Percentiles rank a stretch among this genome's conserved stretches.
Evolutionary conservation across 106 monocot species (phyloP).

Genomic region (Platanthera guangdongensis): DNA sequence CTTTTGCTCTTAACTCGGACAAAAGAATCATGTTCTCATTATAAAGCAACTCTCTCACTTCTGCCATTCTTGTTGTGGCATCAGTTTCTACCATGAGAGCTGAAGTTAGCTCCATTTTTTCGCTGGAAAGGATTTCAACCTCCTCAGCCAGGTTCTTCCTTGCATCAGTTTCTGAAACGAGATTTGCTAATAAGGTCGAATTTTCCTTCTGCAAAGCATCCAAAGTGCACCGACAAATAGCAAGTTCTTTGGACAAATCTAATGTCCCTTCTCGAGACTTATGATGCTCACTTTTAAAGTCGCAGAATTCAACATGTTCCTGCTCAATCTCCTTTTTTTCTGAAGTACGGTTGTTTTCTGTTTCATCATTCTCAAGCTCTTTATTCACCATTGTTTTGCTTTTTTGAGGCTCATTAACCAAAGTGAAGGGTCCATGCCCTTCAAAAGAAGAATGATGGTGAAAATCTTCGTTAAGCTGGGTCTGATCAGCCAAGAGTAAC

Average conservation of each 20-base stretch:
- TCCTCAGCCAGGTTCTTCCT: slow-evolving; percentile 27
- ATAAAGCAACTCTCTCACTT: slow-evolving; percentile 37
- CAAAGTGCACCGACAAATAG: slow-evolving; percentile 30
- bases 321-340: slow-evolving; percentile 29
- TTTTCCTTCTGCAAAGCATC: slow-evolving; percentile 57
- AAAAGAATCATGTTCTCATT: slow-evolving; percentile 49
- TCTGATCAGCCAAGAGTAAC: slow-evolving; percentile 44
- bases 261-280: slow-evolving; percentile 28
- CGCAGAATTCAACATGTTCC: slow-evolving; percentile 9
- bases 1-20: slow-evolving; percentile 41
- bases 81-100: slow-evolving; percentile 16
- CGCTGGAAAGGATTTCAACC: slow-evolving; percentile 29
- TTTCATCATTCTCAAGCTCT: slow-evolving; percentile 64
- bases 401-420: slow-evolving; percentile 35
- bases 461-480: slow-evolving; percentile 15
- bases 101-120: slow-evolving; percentile 39
- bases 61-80: slow-evolving; percentile 19
- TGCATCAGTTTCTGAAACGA: slow-evolving; percentile 23
- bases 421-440: slow-evolving; percentile 22
- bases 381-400: slow-evolving; percentile 19
- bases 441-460: slow-evolving; percentile 32
- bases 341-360: slow-evolving; percentile 23
- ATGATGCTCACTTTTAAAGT: slow-evolving; percentile 32
- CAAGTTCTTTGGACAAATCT: slow-evolving; percentile 28
- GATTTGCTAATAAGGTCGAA: slow-evolving; percentile 19